Evolutionary conservation across 169 alveolate genomes (phyloP).

Genomic region (Cryptosporidium muris): DNA sequence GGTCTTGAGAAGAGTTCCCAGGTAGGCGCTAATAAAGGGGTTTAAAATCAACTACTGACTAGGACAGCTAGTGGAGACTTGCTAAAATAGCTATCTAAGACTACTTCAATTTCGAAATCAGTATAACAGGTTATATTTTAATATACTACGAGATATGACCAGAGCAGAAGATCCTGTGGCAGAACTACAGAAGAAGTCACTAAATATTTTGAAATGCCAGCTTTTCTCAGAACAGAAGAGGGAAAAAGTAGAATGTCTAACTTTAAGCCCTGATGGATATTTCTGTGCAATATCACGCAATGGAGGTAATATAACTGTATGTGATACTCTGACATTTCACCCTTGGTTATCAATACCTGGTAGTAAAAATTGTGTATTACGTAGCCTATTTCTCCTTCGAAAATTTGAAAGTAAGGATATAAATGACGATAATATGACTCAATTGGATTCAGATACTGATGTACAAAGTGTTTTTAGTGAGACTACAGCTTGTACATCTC

Average conservation of each 20-base stretch:
- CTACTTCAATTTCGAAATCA: too few relatives aligned
- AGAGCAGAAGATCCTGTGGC: too few relatives aligned
- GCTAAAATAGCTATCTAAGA: too few relatives aligned
- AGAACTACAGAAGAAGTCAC: too few relatives aligned
- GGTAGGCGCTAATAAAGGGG: too few relatives aligned
- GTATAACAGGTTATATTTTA: too few relatives aligned
- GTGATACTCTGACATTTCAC: constrained; percentile 64
- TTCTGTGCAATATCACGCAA: constrained; percentile 54
- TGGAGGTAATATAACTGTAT: constrained; percentile 31
- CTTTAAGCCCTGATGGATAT: constrained; percentile 61
- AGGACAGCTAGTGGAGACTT: too few relatives aligned
- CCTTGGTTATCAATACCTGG: constrained; percentile 21
- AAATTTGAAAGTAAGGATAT: background rate
- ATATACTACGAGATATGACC: constrained; percentile 14
- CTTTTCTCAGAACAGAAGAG: constrained; percentile 21
- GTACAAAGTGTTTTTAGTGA: constrained; percentile 26
- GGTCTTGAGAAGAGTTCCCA: too few relatives aligned
- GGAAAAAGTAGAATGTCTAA: constrained; percentile 35
- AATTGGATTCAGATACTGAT: constrained; percentile 12
- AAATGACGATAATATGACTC: background rate
- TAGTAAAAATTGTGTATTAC: constrained; percentile 15
- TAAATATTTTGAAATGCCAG: constrained; percentile 25
- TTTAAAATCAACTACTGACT: too few relatives aligned
- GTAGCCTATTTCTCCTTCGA: constrained; percentile 31
- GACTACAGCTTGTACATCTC: constrained; percentile 67